Percentiles rank a stretch among this genome's conserved stretches.
Evolutionary conservation across 495 filamentous ascomycete genomes (phyloP).

Genomic region (Pseudoneurospora amorphoporcata): DNA sequence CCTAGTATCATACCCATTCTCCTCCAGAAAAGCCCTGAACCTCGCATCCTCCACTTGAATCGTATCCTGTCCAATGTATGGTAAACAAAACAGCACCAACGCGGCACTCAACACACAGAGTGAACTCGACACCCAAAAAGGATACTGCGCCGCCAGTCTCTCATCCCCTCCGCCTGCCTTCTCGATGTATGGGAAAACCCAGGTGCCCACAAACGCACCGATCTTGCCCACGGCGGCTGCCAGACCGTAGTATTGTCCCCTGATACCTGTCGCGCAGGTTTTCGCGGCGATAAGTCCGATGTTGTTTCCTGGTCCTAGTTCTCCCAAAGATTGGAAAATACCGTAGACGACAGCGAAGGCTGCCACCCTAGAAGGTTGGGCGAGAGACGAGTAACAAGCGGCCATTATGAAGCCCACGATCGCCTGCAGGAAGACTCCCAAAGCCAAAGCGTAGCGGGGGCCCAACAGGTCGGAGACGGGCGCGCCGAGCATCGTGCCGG

Average conservation of each 20-base stretch:
- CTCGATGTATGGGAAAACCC: slow-evolving; percentile 65
- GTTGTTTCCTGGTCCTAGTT: slow-evolving; percentile 83
- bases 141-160: slow-evolving; percentile 59
- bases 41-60: slow-evolving; percentile 58
- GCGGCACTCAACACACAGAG: slow-evolving; percentile 54
- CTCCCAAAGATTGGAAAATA: slow-evolving; percentile 75
- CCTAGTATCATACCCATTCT: slow-evolving; percentile 58
- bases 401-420: slow-evolving; percentile 85
- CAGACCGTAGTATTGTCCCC: slow-evolving; percentile 86
- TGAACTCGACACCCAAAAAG: slow-evolving; percentile 62
- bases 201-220: slow-evolving; percentile 83
- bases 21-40: slow-evolving; percentile 58
- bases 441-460: slow-evolving; percentile 57
- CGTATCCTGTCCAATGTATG: slow-evolving; percentile 63
- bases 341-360: slow-evolving; percentile 70
- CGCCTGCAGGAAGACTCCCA: slow-evolving; percentile 58
- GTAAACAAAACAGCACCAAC: slow-evolving; percentile 49
- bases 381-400: slow-evolving; percentile 55
- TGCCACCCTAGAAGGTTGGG: slow-evolving; percentile 51
- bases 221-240: slow-evolving; percentile 80
- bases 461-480: slow-evolving; percentile 66
- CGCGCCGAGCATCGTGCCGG: slow-evolving; percentile 67
- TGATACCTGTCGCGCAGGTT: slow-evolving; percentile 73
- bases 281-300: slow-evolving; percentile 83
- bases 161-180: slow-evolving; percentile 45